These are phyloP conservation scores for Lipomyces yamadae DNA, from an alignment of 805 yeast genomes.

Conservation along the genomic window DNA sequence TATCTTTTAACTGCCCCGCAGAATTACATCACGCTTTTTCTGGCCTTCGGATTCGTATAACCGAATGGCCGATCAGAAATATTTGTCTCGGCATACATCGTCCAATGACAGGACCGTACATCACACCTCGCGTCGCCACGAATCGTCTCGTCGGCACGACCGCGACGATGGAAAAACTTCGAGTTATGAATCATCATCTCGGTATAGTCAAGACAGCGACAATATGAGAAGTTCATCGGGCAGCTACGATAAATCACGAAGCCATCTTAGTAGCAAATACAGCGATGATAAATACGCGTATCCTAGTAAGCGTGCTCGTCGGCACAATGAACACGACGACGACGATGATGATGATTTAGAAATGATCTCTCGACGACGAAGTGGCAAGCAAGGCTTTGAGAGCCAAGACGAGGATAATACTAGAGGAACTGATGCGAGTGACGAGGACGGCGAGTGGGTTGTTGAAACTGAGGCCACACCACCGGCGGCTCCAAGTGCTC, in stretches of 20 bases:
- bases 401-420: neutral
- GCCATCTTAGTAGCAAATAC: conserved; percentile 3
- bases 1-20: no score
- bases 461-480: neutral
- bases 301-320: conserved; percentile 4
- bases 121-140: conserved; percentile 8
- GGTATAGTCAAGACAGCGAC: neutral
- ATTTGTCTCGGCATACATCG: neutral
- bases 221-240: neutral
- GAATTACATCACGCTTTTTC: no score
- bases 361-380: conserved; percentile 7
- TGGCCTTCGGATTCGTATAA: neutral
- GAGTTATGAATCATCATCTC: neutral
- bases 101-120: neutral
- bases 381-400: neutral
- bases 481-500: neutral
- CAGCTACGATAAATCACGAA: neutral
- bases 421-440: neutral
- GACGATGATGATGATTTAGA: conserved; percentile 13
- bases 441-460: conserved; percentile 24
- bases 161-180: neutral
- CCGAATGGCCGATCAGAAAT: neutral
- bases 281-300: conserved; percentile 1
- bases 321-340: neutral
- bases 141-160: conserved; percentile 4